Base-by-base conservation (phyloP, 176 grass and related monocot species). In the Aegilops bicornis region DNA sequence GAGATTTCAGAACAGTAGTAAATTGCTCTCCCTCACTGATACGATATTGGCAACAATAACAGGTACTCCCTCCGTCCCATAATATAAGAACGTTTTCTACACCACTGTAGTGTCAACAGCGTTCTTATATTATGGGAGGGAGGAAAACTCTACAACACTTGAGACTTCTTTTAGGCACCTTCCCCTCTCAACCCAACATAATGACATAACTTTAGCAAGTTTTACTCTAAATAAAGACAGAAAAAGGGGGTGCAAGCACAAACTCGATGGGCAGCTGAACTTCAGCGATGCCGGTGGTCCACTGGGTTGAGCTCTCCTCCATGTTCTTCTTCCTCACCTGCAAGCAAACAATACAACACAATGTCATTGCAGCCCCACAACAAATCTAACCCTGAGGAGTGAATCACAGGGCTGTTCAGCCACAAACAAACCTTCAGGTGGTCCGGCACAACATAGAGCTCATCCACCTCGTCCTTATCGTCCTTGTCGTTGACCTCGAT, bases 311-410 rank as follows among this genome's bases (percentile, higher is more conserved):
- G 71, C 94, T 96, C 82, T 99, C 97, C 84, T 99, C 94, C 6
- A 90, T 92, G 77, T 99, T 87, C 90, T 95, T 96, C 90, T 96
- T 99, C 87, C 93, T 99, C 70, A 96, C 94, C 94, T 99, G 47
- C 68, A 94, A 83, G 19, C 7, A 56, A 85, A 54, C 4, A 50
- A 81, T 19, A 68, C 4, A 36, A 16, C 17, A 7, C 22, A 52
- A 31, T 74, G 24, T 82, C 68, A 90, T 20, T 61, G 39, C 71
- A 58, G 67, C 23, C 31, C 10, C 76, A 75, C 12, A 50, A 76
- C 2, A 75, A 75, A 84, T 9, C 20, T 81, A 68, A 30, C 47
- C 14, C 68, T 61, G 36, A 71, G 31, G 65, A 73, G 5, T 16
- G 19, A 40, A 23, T 9, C 45, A 1, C 19, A 76, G 25, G 0